Base-by-base conservation (phyloP, 495 filamentous ascomycete species). In the Trichodelitschia bisporula region DNA sequence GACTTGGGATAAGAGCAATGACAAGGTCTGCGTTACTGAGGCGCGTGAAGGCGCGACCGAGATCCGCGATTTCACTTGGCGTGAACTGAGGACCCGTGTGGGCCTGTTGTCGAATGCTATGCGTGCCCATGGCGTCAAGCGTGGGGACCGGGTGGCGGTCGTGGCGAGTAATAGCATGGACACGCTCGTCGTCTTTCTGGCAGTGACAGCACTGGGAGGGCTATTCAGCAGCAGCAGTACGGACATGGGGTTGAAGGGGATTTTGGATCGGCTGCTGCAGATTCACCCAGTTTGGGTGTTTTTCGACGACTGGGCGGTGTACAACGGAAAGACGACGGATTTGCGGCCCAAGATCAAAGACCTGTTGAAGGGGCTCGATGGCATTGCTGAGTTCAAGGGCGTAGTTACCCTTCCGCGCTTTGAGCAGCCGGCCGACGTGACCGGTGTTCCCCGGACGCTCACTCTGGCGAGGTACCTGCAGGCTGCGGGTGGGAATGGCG, bases 211-310 rank as follows among this genome's bases (percentile, higher is more conserved):
- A 43, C 38, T 82, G 10, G 77, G 77, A 0, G 77, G 58, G 10
- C 47, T 86, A 12, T 78, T 79, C 41, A 69, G 62, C 20, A 69
- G 62, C 28, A 66, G 61, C 27, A 73, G 68, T 16, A 83, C 77
- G 1, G 77, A 86, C 53, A 83, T 77, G 61, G 75, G 75, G 0
- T 64, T 66, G 19, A 68, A 70, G 40, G 77, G 77, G 0, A 64
- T 86, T 6, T 43, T 86, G 38, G 72, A 83, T 47, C 56, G 77
- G 15, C 48, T 76, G 31, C 47, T 66, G 27, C 75, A 83, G 51
- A 63, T 82, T 23, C 56, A 68, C 42, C 77, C 74, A 19, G 59
- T 58, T 44, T 73, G 61, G 39, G 49, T 86, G 16, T 83, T 86
- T 41, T 63, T 79, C 50, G 77, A 86, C 36, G 77, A 86, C 40